Evolutionary conservation across 768 basidiomycete genomes (phyloP).

Genomic region (Termitomyces sp.): DNA sequence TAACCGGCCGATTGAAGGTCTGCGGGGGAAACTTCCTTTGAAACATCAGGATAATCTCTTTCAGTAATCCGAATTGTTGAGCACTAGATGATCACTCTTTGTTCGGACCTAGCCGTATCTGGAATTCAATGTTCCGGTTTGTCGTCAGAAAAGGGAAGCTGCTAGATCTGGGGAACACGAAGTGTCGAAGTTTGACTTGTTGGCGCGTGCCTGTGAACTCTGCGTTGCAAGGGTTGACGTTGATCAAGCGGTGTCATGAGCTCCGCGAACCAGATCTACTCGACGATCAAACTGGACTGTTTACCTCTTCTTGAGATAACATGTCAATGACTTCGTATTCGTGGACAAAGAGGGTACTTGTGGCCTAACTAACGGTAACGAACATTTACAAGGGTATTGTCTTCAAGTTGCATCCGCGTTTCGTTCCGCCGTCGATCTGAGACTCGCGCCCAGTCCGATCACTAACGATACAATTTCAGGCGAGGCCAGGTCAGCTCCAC

Average conservation of each 20-base stretch:
- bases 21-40: slow-evolving; percentile 16
- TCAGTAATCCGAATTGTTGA: slow-evolving; percentile 28
- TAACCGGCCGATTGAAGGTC: slow-evolving; percentile 22
- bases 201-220: slow-evolving; percentile 38
- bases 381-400: slow-evolving; percentile 26
- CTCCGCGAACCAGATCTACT: slow-evolving; percentile 38
- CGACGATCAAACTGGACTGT: slow-evolving; percentile 36
- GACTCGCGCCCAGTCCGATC: slow-evolving; percentile 36
- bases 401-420: slow-evolving; percentile 35
- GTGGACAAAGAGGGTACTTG: slow-evolving; percentile 33
- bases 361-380: slow-evolving; percentile 20
- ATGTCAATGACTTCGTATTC: slow-evolving; percentile 34
- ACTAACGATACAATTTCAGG: slow-evolving; percentile 23
- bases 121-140: slow-evolving; percentile 43
- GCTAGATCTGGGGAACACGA: slow-evolving; percentile 32
- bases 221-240: slow-evolving; percentile 37
- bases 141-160: slow-evolving; percentile 32
- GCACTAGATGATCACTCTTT: slow-evolving; percentile 27
- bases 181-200: slow-evolving; percentile 38
- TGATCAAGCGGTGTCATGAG: slow-evolving; percentile 38
- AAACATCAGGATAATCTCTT: slow-evolving; percentile 29
- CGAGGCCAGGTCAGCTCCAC: slow-evolving; percentile 15
- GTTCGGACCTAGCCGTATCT: slow-evolving; percentile 45
- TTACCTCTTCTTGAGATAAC: slow-evolving; percentile 39
- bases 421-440: slow-evolving; percentile 42